Evolutionary conservation across 768 basidiomycete species (phyloP), one percentile per base, ranked within the genome.

Genomic region (Tricholoma bakamatsutake): DNA sequence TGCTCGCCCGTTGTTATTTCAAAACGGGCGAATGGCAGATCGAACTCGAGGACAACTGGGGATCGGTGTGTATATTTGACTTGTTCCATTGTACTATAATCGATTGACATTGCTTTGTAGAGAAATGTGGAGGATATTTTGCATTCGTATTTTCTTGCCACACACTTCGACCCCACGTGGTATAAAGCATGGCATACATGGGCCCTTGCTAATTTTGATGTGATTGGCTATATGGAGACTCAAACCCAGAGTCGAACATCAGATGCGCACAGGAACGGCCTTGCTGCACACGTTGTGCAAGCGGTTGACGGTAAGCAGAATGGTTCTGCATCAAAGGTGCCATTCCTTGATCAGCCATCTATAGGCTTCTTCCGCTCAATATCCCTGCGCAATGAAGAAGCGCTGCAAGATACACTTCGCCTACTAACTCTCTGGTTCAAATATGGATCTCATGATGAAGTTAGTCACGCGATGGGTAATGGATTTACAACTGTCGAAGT

Each of bases 131-230:
- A 85, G 51, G 87, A 89, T 43, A 92, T 98, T 54, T 73, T 99
- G 6, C 82, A 86, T 60, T 85, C 90, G 4, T 98, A 97, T 70
- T 78, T 81, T 50, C 77, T 87, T 30, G 91, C 97, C 0, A 98
- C 97, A 2, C 86, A 88, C 62, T 91, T 91, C 60, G 96, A 98
- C 67, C 83, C 88, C 4, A 78, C 80, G n/a, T 99, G 97, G 97
- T 98, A 98, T 71, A 98, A 99, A 68, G 97, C 96, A 15, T 98
- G 95, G 95, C 97, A 99, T 65, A 93, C 93, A 0, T 99, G 94
- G 93, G 96, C 97, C 2, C 76, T 98, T 52, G 88, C 94, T 3
- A 98, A 98, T 69, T 95, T 97, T 60, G 93, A 98, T 54, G 92
- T 98, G 59, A 85, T 98, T 58, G 79, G 81, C 27, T 82, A 88